Conservation (phyloP, 2,329 filamentous ascomycete species). For the Anisogramma anomala region DNA sequence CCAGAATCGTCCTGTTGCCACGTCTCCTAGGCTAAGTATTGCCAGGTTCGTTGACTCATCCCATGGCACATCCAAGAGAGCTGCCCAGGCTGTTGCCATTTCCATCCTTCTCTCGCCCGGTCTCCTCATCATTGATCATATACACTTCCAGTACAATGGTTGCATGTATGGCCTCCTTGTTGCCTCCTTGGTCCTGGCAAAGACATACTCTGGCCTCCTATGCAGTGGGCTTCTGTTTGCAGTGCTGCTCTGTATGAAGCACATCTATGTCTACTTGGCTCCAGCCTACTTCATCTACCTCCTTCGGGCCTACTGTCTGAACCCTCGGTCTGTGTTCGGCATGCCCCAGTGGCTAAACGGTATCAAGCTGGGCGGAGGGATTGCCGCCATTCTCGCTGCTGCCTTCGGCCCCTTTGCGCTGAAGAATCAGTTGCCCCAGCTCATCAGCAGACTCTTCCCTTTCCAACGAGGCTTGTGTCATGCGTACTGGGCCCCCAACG, state of each 20-base stretch:
- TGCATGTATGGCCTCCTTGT: constrained; percentile 88
- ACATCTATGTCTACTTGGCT: constrained; percentile 94
- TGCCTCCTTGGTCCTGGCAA: constrained; percentile 72
- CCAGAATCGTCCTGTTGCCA: background rate
- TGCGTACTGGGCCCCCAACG: constrained; percentile 95
- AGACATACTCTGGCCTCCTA: constrained; percentile 62
- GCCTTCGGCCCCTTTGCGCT: constrained; percentile 83
- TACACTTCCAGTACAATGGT: constrained; percentile 98
- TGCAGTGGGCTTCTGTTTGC: constrained; percentile 76
- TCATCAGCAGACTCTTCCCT: constrained; percentile 76
- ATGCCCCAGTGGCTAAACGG: constrained; percentile 63
- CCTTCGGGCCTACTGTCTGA: constrained; percentile 79
- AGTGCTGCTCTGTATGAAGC: constrained; percentile 80
- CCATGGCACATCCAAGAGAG: constrained; percentile 51
- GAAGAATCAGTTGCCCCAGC: constrained; percentile 50
- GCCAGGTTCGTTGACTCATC: constrained; percentile 63
- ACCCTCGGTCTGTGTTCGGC: constrained; percentile 60
- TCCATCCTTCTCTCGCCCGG: constrained; percentile 87
- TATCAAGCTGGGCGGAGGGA: constrained; percentile 66
- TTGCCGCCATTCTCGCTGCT: constrained; percentile 59
- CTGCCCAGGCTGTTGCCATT: constrained; percentile 75
- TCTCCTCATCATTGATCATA: constrained; percentile 92
- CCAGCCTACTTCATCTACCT: constrained; percentile 93
- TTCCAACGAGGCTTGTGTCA: constrained; percentile 91
- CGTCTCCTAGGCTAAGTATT: background rate